Evolutionary conservation across 257 asterid genomes (phyloP).

Genomic region (Solanum medicagineum): DNA sequence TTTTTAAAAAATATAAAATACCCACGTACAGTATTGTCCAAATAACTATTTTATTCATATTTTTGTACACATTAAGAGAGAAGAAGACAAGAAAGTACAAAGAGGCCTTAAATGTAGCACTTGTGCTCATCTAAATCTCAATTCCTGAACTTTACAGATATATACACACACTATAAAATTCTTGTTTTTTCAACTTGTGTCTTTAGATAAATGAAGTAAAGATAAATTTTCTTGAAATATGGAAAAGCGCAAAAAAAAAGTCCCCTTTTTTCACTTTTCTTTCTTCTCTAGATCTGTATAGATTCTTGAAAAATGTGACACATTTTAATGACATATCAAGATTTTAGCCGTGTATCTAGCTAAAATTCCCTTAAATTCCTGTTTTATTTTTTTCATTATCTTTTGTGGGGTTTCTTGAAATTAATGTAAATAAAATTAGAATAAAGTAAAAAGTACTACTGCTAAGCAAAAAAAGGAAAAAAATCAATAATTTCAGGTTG

Average conservation of each 20-base stretch:
- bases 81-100: not conserved
- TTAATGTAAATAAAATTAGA: not conserved
- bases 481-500: not conserved
- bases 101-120: not conserved
- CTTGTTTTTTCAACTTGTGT: not conserved
- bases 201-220: not conserved
- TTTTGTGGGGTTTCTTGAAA: not conserved
- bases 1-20: not conserved
- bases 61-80: not conserved
- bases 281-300: not conserved
- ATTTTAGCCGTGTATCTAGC: not conserved
- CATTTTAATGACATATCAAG: not conserved
- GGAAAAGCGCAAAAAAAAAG: not conserved
- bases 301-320: not conserved
- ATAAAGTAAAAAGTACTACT: too few relatives aligned
- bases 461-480: too few relatives aligned
- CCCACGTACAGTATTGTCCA: not conserved
- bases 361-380: not conserved
- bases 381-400: not conserved
- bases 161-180: not conserved
- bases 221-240: not conserved
- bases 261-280: not conserved
- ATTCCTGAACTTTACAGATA: not conserved
- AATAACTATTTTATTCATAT: not conserved
- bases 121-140: not conserved